Conservation (phyloP, 768 basidiomycete species). For the Holtermannia corniformis region DNA sequence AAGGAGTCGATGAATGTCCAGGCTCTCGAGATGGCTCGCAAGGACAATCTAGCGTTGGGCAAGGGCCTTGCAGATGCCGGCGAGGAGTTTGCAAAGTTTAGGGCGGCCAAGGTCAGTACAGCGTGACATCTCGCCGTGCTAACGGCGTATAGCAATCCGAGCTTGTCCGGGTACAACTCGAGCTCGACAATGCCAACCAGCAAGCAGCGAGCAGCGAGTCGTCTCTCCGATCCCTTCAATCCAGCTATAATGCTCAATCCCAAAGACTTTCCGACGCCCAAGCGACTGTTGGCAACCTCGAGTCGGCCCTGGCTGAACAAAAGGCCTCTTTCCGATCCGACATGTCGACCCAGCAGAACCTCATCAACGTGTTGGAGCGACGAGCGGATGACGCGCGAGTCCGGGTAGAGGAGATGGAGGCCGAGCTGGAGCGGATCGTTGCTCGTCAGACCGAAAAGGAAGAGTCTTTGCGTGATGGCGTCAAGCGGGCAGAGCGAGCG, state of each 20-base stretch:
- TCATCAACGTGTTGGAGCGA: slow-evolving; percentile 77
- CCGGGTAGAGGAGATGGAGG: slow-evolving; percentile 71
- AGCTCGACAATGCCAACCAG: slow-evolving; percentile 63
- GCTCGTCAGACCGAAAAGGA: slow-evolving; percentile 62
- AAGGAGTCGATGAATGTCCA: slow-evolving; percentile 74
- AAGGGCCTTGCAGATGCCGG: slow-evolving; percentile 61
- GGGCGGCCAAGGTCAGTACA: slow-evolving; percentile 54
- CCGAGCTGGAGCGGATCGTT: slow-evolving; percentile 66
- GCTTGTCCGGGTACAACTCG: slow-evolving; percentile 61
- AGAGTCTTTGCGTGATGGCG: slow-evolving; percentile 56
- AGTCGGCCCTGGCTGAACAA: slow-evolving; percentile 69
- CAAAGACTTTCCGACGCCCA: slow-evolving; percentile 70
- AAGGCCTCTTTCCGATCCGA: slow-evolving; percentile 75
- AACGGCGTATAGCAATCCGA: slow-evolving; percentile 46
- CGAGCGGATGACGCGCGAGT: slow-evolving; percentile 75
- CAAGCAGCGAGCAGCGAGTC: slow-evolving; percentile 58
- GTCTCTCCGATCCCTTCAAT: slow-evolving; percentile 63
- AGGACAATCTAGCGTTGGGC: slow-evolving; percentile 63
- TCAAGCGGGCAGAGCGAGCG: slow-evolving; percentile 59
- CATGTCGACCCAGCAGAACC: slow-evolving; percentile 58
- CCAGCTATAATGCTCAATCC: slow-evolving; percentile 59
- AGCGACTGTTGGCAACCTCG: slow-evolving; percentile 62
- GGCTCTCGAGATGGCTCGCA: slow-evolving; percentile 66
- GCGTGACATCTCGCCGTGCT: slow-evolving; percentile 44
- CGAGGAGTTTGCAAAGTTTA: slow-evolving; percentile 73